A percentile compares a stretch with the other conserved stretches of the same genome.
phyloP scores from a whole-genome alignment of 164 flowering plant genomes.

The Hamamelis virginiana region DNA sequence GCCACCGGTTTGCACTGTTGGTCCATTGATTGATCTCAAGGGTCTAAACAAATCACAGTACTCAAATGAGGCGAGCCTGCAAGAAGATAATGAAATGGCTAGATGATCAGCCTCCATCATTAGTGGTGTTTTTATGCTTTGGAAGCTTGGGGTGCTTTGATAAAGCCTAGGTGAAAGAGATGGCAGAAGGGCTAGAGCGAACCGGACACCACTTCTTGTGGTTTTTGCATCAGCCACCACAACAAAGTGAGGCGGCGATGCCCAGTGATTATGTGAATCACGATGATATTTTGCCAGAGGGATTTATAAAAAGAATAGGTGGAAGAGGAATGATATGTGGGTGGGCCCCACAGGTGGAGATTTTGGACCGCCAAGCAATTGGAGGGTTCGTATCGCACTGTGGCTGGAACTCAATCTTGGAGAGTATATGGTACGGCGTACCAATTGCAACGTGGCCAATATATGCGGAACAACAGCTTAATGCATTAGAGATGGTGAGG shows the following conservation, averaged over 20 bases:
- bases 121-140: constrained; percentile 29
- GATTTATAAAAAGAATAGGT: constrained; percentile 22
- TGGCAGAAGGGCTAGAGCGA: constrained; percentile 23
- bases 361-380: constrained; percentile 13
- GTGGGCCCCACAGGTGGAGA: constrained; percentile 23
- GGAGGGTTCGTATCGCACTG: constrained; percentile 21
- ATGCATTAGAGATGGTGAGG: constrained; percentile 13
- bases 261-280: neutral
- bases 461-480: constrained; percentile 15
- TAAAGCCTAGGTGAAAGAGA: constrained; percentile 14
- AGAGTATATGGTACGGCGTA: constrained; percentile 17
- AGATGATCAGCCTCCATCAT: constrained; percentile 8
- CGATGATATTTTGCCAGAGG: constrained; percentile 16
- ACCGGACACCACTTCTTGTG: constrained; percentile 25
- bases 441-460: constrained; percentile 19
- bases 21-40: constrained; percentile 20
- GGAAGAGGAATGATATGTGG: constrained; percentile 15
- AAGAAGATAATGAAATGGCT: constrained; percentile 11
- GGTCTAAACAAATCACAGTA: neutral
- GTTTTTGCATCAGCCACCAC: constrained; percentile 15
- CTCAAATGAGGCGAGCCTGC: neutral
- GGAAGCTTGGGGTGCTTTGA: constrained; percentile 25
- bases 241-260: neutral
- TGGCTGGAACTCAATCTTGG: constrained; percentile 19
- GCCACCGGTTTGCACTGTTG: constrained; percentile 25